Evolutionary conservation across 2,329 filamentous ascomycete species (phyloP), one percentile per base, ranked within the genome.

Genomic region (Bipolaris cookei): DNA sequence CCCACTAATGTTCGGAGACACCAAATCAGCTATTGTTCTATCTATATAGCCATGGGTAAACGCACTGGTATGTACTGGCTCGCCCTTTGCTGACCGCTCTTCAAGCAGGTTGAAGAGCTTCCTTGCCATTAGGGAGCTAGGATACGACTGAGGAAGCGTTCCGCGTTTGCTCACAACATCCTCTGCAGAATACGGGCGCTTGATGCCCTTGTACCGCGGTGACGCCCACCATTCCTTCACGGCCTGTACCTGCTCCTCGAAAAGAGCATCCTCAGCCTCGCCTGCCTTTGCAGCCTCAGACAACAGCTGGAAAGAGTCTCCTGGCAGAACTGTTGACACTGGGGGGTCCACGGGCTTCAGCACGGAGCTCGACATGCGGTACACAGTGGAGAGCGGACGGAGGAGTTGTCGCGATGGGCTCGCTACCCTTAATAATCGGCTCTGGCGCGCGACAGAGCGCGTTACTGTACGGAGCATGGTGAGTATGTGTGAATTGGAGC

Each of bases 111-210:
- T 89, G 80, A 97, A 99, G 4, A 99, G 84, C 80, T 99, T 98
- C 72, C 91, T 85, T 0, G 94, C 95, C 91, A 97, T 97, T 61
- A 96, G 80, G 13, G 92, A 97, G 79, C 92, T 97, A 1, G 95
- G 91, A 67, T 97, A 98, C 48, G 85, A 86, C 74, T 97, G 91
- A 71, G 91, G 87, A 65, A 97, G 84, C 6, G 92, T 89, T 8
- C 95, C 95, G 60, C 95, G 85, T 82, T 98, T 98, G 77, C 90
- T 92, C 60, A 97, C 94, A 5, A 99, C 90, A 79, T 97, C 93
- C 68, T 89, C 90, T 1, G 92, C 90, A 16, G 89, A 90, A 76
- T 98, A 99, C 10, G 94, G 92, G 43, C 95, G 85, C 81, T 90
- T 95, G 81, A 98, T 97, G 58, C 91, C 94, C 64, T 89, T 85